Evolutionary conservation across 1,284 basidiomycete species (phyloP), one percentile per base, ranked within the genome.

Genomic region (Cystobasidium pallidum): DNA sequence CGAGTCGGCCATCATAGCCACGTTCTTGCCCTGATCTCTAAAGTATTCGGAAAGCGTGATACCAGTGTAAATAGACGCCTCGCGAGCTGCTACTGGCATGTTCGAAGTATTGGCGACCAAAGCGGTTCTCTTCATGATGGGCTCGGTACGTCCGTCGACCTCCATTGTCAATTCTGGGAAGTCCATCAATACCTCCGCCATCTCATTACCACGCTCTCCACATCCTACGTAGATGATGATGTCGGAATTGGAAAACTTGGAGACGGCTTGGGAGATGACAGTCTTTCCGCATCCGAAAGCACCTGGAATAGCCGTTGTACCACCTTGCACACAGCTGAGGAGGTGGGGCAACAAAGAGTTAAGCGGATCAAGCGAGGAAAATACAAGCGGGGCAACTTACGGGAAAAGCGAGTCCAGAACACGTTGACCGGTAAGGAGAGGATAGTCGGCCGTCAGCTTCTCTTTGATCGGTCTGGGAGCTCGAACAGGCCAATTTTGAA

Each of bases 1-100:
- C 7, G 95, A 98, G 82, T 99, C 96, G 61, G 95, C 96, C 94
- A 99, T 99, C 96, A 99, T 99, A 63, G 95, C 89, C 36, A 99
- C 95, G 80, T 99, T 94, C 80, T 87, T 89, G 36, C 96, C 95
- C 82, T 98, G 94, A 83, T 99, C 95, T 84, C 95, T 92, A 90
- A 96, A 99, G 84, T 99, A 99, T 81, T 99, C 95, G 55, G 95
- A 95, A 26, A 99, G 87, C 0, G 96, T 99, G 84, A 99, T 99
- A 80, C 96, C 96, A 51, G 96, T 99, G 84, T 99, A 99, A 82
- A 99, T 99, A 54, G 95, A 98, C 4, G 96, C 96, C 84, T 99
- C 96, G 80, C 96, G 92, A 45, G 96, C 96, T 43, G 96, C 96
- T 79, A 99, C 96, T 78, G 96, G 96, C 96, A 99, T 99, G 85